Evolutionary conservation across 306 rosid species (phyloP).

Genomic region (Lithocarpus polystachyus): DNA sequence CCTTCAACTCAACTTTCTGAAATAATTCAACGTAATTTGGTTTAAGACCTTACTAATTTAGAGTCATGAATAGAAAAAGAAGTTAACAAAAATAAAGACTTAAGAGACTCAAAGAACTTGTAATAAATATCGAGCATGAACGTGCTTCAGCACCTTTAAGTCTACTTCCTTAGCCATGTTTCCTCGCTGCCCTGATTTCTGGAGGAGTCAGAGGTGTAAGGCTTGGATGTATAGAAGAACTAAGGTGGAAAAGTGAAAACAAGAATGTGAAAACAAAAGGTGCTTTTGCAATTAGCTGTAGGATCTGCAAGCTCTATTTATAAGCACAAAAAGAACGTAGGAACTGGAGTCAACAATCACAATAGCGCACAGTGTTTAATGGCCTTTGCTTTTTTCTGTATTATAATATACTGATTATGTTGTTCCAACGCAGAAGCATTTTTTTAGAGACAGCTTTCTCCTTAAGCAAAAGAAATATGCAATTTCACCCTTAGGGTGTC

Average conservation of each 20-base stretch:
- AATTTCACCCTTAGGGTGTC: too few relatives aligned
- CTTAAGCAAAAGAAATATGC: constrained; percentile 19
- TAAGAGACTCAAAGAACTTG: too few relatives aligned
- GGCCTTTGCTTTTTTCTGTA: constrained; percentile 7
- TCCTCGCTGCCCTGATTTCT: neutral
- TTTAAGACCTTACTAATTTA: neutral
- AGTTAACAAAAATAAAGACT: neutral
- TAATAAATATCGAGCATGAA: neutral
- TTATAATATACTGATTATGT: neutral
- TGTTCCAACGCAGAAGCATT: constrained; percentile 32
- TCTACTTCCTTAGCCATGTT: constrained; percentile 32
- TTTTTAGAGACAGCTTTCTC: constrained; percentile 27
- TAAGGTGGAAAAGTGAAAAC: neutral
- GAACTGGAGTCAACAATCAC: neutral
- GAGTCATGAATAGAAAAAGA: neutral
- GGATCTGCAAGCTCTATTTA: constrained; percentile 15
- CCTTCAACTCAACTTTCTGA: constrained; percentile 43
- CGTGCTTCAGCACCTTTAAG: constrained; percentile 27
- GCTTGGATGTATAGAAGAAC: neutral
- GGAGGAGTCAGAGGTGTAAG: neutral
- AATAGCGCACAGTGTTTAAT: constrained; percentile 4
- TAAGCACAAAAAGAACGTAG: constrained; percentile 17
- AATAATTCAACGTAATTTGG: constrained; percentile 3
- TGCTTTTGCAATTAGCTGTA: neutral
- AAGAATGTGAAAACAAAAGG: neutral